Evolutionary conservation across 352 stramenopile genomes (phyloP).

Genomic region (Phytophthora parvispora): DNA sequence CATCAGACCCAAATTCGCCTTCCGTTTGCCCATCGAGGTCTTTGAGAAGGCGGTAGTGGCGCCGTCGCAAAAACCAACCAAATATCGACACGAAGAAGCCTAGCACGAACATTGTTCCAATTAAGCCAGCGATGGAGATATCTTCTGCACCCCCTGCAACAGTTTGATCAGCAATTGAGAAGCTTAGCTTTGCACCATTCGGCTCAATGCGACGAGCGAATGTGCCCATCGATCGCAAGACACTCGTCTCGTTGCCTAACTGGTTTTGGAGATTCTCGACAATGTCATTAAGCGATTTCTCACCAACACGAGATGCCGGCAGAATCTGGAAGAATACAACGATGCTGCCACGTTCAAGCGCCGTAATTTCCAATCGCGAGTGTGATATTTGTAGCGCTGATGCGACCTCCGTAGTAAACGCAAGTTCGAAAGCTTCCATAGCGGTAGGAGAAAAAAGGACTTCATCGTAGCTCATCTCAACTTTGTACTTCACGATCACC

Average conservation of each 20-base stretch:
- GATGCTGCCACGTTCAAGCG: conserved; percentile 68
- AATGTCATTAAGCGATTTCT: conserved; percentile 76
- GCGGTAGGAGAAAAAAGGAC: conserved; percentile 69
- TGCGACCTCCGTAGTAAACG: conserved; percentile 75
- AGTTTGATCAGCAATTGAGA: conserved; percentile 73
- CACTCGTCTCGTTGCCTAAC: conserved; percentile 62
- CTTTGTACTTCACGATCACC: conserved; percentile 70
- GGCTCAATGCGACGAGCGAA: conserved; percentile 73
- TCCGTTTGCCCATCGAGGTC: conserved; percentile 14
- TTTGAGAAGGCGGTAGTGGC: conserved; percentile 59
- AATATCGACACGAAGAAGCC: conserved; percentile 69
- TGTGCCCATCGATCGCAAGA: conserved; percentile 71
- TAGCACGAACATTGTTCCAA: conserved; percentile 71
- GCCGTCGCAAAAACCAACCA: conserved; percentile 65
- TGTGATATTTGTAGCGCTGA: conserved; percentile 68
- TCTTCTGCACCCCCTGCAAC: conserved; percentile 69
- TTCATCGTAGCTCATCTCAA: conserved; percentile 84
- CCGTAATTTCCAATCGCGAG: conserved; percentile 65
- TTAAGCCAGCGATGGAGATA: conserved; percentile 70
- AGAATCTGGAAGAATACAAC: conserved; percentile 76
- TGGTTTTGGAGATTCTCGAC: conserved; percentile 69
- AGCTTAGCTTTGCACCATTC: conserved; percentile 71
- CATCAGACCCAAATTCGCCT: neutral
- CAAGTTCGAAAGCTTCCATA: conserved; percentile 63
- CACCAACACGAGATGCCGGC: conserved; percentile 61